Conservation (phyloP, 805 yeast species). For the Sungouiella thailandica region DNA sequence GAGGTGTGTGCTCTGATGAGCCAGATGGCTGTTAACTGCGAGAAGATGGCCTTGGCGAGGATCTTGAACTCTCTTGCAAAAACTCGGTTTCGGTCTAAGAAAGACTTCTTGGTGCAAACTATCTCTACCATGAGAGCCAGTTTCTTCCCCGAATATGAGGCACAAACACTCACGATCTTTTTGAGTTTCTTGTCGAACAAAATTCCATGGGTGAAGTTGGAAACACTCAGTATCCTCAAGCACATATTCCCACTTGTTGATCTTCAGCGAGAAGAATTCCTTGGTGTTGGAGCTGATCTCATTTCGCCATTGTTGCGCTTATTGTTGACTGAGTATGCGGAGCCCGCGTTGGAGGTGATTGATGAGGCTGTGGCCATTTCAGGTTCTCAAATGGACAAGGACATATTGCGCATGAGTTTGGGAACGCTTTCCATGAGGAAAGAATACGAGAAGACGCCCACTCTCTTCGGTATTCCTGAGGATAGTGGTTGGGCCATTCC, state of each 20-base stretch:
- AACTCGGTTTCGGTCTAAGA: slow-evolving; percentile 79
- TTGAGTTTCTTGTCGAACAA: slow-evolving; percentile 77
- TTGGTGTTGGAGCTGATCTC: slow-evolving; percentile 91
- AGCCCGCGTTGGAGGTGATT: slow-evolving; percentile 81
- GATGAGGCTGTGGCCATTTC: slow-evolving; percentile 84
- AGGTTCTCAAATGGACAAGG: slow-evolving; percentile 86
- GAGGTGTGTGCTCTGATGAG: slow-evolving; percentile 45
- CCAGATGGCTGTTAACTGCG: slow-evolving; percentile 53
- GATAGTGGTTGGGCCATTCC: slow-evolving; percentile 97
- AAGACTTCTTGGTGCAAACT: slow-evolving; percentile 81
- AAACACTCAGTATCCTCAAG: slow-evolving; percentile 72
- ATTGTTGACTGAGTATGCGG: slow-evolving; percentile 78
- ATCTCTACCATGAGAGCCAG: slow-evolving; percentile 61
- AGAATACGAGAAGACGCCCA: slow-evolving; percentile 80
- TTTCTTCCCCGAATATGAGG: slow-evolving; percentile 71
- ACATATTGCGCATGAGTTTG: slow-evolving; percentile 84
- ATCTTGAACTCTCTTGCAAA: slow-evolving; percentile 74
- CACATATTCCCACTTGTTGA: slow-evolving; percentile 74
- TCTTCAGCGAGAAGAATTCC: slow-evolving; percentile 69
- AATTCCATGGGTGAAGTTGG: slow-evolving; percentile 71
- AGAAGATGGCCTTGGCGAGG: slow-evolving; percentile 58
- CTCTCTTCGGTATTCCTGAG: slow-evolving; percentile 91
- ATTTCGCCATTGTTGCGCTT: slow-evolving; percentile 85
- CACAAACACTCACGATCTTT: slow-evolving; percentile 68
- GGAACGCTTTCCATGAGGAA: slow-evolving; percentile 76